These are phyloP conservation scores for Penicillium sclerotigenum DNA, from an alignment of 2,329 filamentous ascomycete species.

Conservation along the genomic window DNA sequence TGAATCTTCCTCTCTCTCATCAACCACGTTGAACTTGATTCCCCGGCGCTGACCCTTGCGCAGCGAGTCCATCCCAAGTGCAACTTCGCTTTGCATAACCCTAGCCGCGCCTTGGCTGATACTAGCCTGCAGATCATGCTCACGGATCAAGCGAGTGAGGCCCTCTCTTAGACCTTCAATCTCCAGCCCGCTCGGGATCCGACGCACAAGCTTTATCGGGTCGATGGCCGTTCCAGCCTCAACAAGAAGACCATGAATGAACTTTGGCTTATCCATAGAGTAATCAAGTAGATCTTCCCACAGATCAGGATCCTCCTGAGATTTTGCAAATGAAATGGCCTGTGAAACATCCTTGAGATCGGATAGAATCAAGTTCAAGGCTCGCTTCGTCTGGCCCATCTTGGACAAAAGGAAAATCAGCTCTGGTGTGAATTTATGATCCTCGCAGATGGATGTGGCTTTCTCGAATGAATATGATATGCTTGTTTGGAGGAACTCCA, in stretches of 20 bases:
- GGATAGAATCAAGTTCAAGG: conserved; percentile 88
- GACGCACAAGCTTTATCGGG: conserved; percentile 81
- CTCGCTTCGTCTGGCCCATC: conserved; percentile 88
- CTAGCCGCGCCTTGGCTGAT: conserved; percentile 87
- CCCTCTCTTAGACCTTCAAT: conserved; percentile 88
- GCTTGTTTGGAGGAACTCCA: conserved; percentile 81
- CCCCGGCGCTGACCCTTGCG: conserved; percentile 76
- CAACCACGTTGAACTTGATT: conserved; percentile 79
- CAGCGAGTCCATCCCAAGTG: conserved; percentile 74
- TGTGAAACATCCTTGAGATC: conserved; percentile 87
- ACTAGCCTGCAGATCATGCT: conserved; percentile 91
- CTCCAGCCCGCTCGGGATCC: conserved; percentile 89
- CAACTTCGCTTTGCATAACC: conserved; percentile 84
- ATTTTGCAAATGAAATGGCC: conserved; percentile 91
- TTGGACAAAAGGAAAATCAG: conserved; percentile 95
- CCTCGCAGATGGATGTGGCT: conserved; percentile 71
- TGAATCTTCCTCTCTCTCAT: conserved; percentile 16
- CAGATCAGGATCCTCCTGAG: conserved; percentile 84
- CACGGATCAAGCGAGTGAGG: conserved; percentile 83
- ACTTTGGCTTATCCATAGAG: conserved; percentile 94
- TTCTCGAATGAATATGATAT: conserved; percentile 84
- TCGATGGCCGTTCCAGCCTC: conserved; percentile 93
- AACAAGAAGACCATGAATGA: conserved; percentile 87
- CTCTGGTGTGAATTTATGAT: conserved; percentile 77
- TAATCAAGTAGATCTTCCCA: conserved; percentile 95